Base-by-base conservation (phyloP, 805 yeast species). In the Peterozyma toletana region DNA sequence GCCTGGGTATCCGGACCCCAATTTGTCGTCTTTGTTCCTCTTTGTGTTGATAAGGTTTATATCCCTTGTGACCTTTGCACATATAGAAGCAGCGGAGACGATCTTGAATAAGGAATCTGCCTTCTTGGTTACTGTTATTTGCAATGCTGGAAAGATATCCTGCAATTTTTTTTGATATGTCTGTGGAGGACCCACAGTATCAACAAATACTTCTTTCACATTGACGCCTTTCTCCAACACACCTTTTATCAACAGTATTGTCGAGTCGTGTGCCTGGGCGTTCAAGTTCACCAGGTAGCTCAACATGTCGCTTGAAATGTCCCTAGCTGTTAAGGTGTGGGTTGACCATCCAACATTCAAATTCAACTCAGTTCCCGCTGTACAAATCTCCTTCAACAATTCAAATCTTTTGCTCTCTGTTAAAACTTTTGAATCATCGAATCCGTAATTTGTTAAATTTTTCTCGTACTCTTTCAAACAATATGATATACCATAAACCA, bases 31-130 rank as follows among this genome's bases (percentile, higher is more conserved):
- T 34, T 56, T 61, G 13, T 48, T 49, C 49, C 57, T 49, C 40
- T 62, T 61, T 48, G 55, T 66, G 51, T 59, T 54, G 31, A 63
- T 51, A 48, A 85, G 62, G 36, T 76, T 71, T 38, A 76, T 62
- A 59, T 93, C 99, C 56, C 99, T 75, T 0, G 98, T 89, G 6
- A 93, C 99, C 58, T 93, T 93, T 9, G 99, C 99, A 38, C 90
- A 90, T 39, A 93, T 86, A 16, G 95, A 84, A 0, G 99, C 99
- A 1, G 95, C 86, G 58, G 95, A 84, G 7, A 93, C 99, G 43
- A 88, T 80, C 1, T 98, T 96, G 58, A 73, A 93, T 15, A 88
- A 58, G 15, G 96, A 80, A 66, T 93, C 99, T 0, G 99, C 99
- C 58, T 93, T 93, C 57, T 93, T 93, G 9, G 96, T 78, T 6